Base-by-base conservation (phyloP, 2,329 filamentous ascomycete species). In the Ascochyta rabiei region DNA sequence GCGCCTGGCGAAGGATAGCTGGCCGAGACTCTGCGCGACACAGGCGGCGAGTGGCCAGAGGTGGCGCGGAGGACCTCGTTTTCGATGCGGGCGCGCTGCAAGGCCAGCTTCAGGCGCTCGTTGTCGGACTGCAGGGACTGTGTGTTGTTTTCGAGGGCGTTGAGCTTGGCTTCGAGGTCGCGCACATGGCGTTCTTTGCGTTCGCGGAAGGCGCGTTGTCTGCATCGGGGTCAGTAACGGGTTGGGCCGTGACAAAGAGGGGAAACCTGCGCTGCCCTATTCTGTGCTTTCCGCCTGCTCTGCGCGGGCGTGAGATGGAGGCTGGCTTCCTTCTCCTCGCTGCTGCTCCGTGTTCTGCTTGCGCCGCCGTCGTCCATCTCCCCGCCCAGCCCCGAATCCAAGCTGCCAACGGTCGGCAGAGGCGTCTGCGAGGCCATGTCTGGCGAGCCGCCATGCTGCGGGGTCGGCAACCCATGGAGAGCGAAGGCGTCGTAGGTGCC, bases 161-260 rank as follows among this genome's bases (percentile, higher is more conserved):
- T 88, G 24, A 98, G 86, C 73, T 96, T 95, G 53, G 86, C 85
- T 76, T 98, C 93, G 21, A 98, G 87, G 57, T 98, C 92, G 74
- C 93, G 93, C 59, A 98, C 92, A 70, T 96, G 93, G 53, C 88
- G 89, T 75, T 98, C 93, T 76, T 98, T 98, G 64, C 93, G 89
- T 76, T 98, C 93, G 57, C 93, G 91, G 75, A 98, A 98, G 28
- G 95, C 93, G 66, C 93, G 89, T 82, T 98, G 95, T 42, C 93
- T 97, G 61, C 35, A n/a, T 13, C 24, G 16, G 15, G 47, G 56
- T 54, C 51, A 57, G 53, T 30, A 41, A 53, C 18, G n/a, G 19
- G 40, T 16, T 26, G 5, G 28, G 26, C 24, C 19, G 42, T 38
- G 4, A 26, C 9, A 40, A 48, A 55, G 30, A 38, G 30, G 19